Percentiles rank a stretch among this genome's conserved stretches.
phyloP scores from a whole-genome alignment of 352 stramenopile genomes.

The Globisporangium emineosum region DNA sequence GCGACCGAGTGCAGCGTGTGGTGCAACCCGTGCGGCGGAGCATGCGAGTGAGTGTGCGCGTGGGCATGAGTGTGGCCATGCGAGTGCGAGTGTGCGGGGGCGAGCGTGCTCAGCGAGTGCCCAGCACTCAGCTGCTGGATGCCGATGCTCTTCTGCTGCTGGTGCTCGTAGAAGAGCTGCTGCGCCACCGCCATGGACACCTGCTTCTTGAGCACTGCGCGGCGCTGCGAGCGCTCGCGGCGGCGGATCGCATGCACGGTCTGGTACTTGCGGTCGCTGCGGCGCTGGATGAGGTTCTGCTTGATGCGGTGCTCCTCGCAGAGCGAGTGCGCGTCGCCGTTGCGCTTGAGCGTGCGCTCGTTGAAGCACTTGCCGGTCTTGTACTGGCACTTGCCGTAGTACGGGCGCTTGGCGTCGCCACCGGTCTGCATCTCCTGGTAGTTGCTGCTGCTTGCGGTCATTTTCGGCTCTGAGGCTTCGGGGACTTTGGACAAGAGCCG shows the following conservation, averaged over 20 bases:
- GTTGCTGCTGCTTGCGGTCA: conserved; percentile 22
- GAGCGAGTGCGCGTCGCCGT: conserved; percentile 74
- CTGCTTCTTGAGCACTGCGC: conserved; percentile 78
- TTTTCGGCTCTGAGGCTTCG: conserved; percentile 34
- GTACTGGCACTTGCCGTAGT: conserved; percentile 85
- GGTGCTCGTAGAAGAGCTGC: conserved; percentile 78
- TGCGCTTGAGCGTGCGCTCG: conserved; percentile 81
- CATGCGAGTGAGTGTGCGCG: conserved; percentile 1
- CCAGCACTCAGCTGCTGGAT: conserved; percentile 28
- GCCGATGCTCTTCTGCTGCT: conserved; percentile 68
- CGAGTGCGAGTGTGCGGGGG: background rate
- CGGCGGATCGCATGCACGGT: conserved; percentile 79
- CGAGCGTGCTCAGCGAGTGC: conserved; percentile 18
- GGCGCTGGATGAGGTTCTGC: conserved; percentile 84
- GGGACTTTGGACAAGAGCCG: conserved; percentile 15
- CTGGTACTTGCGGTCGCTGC: conserved; percentile 83
- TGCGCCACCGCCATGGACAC: conserved; percentile 77
- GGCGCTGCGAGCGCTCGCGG: conserved; percentile 72
- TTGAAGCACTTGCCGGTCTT: conserved; percentile 89
- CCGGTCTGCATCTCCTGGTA: background rate
- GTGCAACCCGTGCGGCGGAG: background rate
- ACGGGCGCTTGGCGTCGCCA: conserved; percentile 23
- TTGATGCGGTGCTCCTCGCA: conserved; percentile 85
- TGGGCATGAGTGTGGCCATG: background rate
- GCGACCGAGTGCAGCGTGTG: conserved; percentile 5